These are phyloP conservation scores for Tetrapyrgos nigripes DNA, from an alignment of 1,284 basidiomycete species.

Conservation along the genomic window DNA sequence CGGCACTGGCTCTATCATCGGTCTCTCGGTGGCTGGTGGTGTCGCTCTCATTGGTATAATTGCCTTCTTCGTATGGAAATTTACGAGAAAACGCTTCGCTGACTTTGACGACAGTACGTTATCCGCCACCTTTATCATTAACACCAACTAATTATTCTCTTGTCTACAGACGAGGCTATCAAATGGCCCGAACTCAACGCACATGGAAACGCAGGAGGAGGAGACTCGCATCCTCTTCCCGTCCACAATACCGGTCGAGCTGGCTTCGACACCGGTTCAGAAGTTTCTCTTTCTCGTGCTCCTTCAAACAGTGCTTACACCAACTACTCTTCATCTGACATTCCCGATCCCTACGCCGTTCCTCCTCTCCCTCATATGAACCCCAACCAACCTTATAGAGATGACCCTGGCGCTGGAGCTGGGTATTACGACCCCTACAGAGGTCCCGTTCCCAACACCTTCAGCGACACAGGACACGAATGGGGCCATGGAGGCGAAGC, in stretches of 20 bases:
- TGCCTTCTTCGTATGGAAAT: constrained; percentile 82
- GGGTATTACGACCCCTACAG: constrained; percentile 80
- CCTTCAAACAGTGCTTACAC: constrained; percentile 56
- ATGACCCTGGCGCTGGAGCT: constrained; percentile 60
- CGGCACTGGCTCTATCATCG: constrained; percentile 74
- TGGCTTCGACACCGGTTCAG: constrained; percentile 69
- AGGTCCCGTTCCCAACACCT: constrained; percentile 71
- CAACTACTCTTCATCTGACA: constrained; percentile 45
- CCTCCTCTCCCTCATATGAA: constrained; percentile 85
- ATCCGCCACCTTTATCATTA: constrained; percentile 14
- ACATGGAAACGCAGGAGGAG: constrained; percentile 50
- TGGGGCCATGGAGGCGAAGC: constrained; percentile 50
- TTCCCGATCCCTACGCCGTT: constrained; percentile 77
- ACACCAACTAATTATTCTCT: constrained; percentile 7
- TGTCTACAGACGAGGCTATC: constrained; percentile 70
- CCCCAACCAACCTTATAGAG: constrained; percentile 73
- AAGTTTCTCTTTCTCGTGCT: constrained; percentile 59
- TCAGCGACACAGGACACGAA: constrained; percentile 50
- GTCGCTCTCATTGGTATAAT: constrained; percentile 71
- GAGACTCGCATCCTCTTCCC: constrained; percentile 65
- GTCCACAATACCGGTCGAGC: constrained; percentile 66
- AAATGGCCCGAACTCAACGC: constrained; percentile 86
- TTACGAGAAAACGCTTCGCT: constrained; percentile 74
- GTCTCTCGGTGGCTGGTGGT: constrained; percentile 79
- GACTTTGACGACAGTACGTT: constrained; percentile 80